phyloP scores from a whole-genome alignment of 306 rosid genomes.

The Delonix regia region DNA sequence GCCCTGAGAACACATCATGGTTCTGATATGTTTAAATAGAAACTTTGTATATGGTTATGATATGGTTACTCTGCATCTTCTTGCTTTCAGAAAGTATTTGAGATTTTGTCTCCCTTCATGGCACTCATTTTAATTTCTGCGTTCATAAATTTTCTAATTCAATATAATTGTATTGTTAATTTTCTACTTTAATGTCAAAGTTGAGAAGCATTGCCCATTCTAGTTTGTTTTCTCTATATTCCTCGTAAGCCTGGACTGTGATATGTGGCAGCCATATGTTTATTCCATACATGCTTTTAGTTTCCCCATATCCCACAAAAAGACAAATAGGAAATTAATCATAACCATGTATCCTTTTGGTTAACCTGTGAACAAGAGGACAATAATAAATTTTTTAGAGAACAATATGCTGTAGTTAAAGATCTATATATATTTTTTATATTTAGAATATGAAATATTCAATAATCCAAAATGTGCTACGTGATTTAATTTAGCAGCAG shows the following conservation, averaged over 20 bases:
- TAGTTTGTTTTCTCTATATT: neutral
- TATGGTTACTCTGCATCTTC: neutral
- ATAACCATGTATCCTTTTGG: neutral
- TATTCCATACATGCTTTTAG: neutral
- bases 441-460: too few relatives aligned
- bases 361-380: neutral
- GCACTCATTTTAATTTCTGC: neutral
- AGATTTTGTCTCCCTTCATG: neutral
- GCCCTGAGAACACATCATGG: constrained; percentile 47
- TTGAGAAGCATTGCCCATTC: neutral
- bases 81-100: neutral
- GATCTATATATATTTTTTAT: too few relatives aligned
- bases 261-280: neutral
- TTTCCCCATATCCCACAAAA: neutral
- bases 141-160: too few relatives aligned
- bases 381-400: neutral
- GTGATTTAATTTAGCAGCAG: too few relatives aligned
- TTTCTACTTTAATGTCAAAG: neutral
- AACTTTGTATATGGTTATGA: neutral
- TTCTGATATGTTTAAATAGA: constrained; percentile 31
- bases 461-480: too few relatives aligned
- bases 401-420: too few relatives aligned
- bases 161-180: neutral
- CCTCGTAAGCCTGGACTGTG: neutral
- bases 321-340: neutral